Evolutionary conservation across 139 green algal genomes (phyloP).

Genomic region (Nannochloris sp.): DNA sequence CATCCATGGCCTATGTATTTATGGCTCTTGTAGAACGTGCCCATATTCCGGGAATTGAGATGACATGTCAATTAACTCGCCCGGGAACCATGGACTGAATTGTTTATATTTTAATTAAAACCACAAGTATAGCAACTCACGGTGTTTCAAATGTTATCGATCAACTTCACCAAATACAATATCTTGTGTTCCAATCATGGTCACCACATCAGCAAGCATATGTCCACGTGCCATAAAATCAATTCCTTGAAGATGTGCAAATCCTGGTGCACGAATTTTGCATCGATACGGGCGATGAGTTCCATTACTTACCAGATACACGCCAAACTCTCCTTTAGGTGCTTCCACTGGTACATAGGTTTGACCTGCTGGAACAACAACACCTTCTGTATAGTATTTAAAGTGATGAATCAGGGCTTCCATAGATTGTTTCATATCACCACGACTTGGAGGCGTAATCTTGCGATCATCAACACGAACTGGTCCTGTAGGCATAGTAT

Average conservation of each 20-base stretch:
- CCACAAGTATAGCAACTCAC: slow-evolving; percentile 2
- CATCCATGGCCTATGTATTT: background rate
- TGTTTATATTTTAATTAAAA: slow-evolving; percentile 7
- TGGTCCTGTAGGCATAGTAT: slow-evolving; percentile 58
- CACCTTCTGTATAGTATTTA: slow-evolving; percentile 61
- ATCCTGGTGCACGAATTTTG: slow-evolving; percentile 30
- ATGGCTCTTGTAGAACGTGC: background rate
- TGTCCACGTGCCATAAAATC: slow-evolving; percentile 61
- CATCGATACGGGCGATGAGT: slow-evolving; percentile 47
- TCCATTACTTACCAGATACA: slow-evolving; percentile 71
- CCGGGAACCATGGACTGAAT: background rate
- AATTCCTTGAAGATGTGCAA: slow-evolving; percentile 40
- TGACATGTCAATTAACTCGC: background rate
- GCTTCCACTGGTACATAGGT: slow-evolving; percentile 41
- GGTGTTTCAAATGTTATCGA: slow-evolving; percentile 16
- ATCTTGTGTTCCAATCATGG: slow-evolving; percentile 78
- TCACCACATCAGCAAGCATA: slow-evolving; percentile 79
- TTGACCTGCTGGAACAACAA: slow-evolving; percentile 31
- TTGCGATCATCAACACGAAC: slow-evolving; percentile 69
- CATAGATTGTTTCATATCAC: slow-evolving; percentile 76
- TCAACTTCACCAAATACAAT: slow-evolving; percentile 80
- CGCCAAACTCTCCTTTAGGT: slow-evolving; percentile 68
- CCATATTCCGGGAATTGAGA: background rate
- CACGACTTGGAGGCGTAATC: slow-evolving; percentile 48
- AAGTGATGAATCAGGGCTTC: slow-evolving; percentile 82